Evolutionary conservation across 2,329 filamentous ascomycete genomes (phyloP).

Genomic region (Talaromyces sp.): DNA sequence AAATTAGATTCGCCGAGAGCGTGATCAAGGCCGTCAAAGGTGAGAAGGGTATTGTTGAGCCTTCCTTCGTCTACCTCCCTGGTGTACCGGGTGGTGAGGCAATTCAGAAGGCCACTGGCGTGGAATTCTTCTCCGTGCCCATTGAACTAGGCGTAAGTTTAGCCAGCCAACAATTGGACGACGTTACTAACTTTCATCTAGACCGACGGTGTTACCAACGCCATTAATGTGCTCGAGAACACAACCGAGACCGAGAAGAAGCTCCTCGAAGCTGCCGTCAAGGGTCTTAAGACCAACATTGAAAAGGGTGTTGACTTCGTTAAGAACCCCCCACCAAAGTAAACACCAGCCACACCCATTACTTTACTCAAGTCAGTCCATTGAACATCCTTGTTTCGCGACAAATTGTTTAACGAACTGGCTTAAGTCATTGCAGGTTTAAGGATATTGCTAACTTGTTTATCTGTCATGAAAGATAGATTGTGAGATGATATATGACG

Average conservation of each 20-base stretch:
- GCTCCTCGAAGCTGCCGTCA: constrained; percentile 70
- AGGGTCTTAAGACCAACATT: constrained; percentile 88
- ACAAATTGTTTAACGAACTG: constrained; percentile 17
- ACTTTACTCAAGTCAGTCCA: constrained; percentile 21
- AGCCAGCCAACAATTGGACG: background rate
- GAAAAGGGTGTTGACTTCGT: constrained; percentile 88
- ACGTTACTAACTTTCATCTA: constrained; percentile 39
- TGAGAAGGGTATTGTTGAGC: constrained; percentile 89
- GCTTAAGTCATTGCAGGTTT: constrained; percentile 22
- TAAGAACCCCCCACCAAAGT: constrained; percentile 85
- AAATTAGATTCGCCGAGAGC: constrained; percentile 80
- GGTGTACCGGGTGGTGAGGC: constrained; percentile 84
- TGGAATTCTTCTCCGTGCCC: constrained; percentile 94
- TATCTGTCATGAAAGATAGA: constrained; percentile 42
- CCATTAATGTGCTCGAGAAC: constrained; percentile 70
- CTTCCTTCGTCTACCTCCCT: constrained; percentile 91
- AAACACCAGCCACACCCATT: constrained; percentile 41
- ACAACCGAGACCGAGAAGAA: constrained; percentile 86
- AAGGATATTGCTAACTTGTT: constrained; percentile 31
- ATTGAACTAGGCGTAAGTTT: constrained; percentile 85
- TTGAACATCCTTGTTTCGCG: constrained; percentile 19
- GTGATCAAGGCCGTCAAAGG: constrained; percentile 84
- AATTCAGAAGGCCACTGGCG: constrained; percentile 76
- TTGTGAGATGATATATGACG: constrained; percentile 36
- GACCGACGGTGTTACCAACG: constrained; percentile 83